These are phyloP conservation scores for Ascosphaera apis DNA, from an alignment of 2,329 filamentous ascomycete species.

Conservation along the genomic window DNA sequence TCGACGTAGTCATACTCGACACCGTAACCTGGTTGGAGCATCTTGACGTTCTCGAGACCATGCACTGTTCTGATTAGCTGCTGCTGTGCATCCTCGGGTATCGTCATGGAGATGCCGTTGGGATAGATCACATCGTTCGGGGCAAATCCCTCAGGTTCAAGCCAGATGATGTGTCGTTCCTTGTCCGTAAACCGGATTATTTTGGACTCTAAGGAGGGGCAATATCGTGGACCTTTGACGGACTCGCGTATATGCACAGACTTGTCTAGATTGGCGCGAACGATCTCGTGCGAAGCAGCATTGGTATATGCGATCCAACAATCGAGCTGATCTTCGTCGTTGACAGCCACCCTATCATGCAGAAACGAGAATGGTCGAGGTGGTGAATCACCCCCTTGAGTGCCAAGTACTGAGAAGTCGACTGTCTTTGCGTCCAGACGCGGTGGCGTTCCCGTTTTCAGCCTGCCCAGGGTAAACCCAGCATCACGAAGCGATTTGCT, in stretches of 20 bases:
- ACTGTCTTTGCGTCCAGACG: slow-evolving; percentile 64
- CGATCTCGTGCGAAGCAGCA: slow-evolving; percentile 54
- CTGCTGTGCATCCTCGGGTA: slow-evolving; percentile 70
- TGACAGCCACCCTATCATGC: slow-evolving; percentile 51
- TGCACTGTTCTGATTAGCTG: slow-evolving; percentile 62
- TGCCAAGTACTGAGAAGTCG: slow-evolving; percentile 46
- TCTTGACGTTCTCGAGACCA: slow-evolving; percentile 71
- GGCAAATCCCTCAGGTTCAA: slow-evolving; percentile 87
- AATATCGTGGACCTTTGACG: slow-evolving; percentile 83
- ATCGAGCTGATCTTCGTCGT: slow-evolving; percentile 47
- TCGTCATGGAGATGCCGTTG: slow-evolving; percentile 92
- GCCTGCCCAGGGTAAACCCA: slow-evolving; percentile 65
- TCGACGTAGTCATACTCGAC: slow-evolving; percentile 99
- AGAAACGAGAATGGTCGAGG: slow-evolving; percentile 83
- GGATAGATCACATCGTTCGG: slow-evolving; percentile 71
- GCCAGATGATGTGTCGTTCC: slow-evolving; percentile 70
- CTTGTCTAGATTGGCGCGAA: slow-evolving; percentile 77
- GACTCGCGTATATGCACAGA: slow-evolving; percentile 92
- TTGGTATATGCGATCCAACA: slow-evolving; percentile 83
- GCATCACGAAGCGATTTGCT: slow-evolving; percentile 77
- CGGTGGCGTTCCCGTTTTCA: slow-evolving; percentile 93
- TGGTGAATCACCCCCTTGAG: slow-evolving; percentile 61
- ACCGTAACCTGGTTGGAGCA: slow-evolving; percentile 89
- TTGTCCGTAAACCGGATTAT: slow-evolving; percentile 70
- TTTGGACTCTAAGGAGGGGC: slow-evolving; percentile 86